These are phyloP conservation scores for Ceratocystis huliohia DNA, from an alignment of 2,329 filamentous ascomycete species.

Conservation along the genomic window DNA sequence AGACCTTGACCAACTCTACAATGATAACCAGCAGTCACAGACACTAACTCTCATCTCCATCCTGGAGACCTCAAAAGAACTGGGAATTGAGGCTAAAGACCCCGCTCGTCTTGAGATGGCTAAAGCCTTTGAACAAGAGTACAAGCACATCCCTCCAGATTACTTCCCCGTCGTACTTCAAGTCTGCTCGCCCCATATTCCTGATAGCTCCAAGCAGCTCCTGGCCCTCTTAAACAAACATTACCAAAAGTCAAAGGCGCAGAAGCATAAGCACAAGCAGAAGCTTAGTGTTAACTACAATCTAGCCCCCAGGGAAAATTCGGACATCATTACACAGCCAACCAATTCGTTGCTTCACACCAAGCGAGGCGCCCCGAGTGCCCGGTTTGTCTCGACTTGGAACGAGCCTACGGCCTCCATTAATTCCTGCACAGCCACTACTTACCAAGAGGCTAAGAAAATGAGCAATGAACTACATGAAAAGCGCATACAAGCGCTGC, in stretches of 20 bases:
- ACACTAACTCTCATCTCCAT: conserved; percentile 33
- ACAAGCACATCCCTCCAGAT: conserved; percentile 33
- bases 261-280: conserved; percentile 24
- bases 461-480: conserved; percentile 7
- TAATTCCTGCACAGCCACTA: not conserved
- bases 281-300: conserved; percentile 30
- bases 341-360: not conserved
- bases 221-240: conserved; percentile 33
- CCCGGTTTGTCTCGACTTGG: not conserved
- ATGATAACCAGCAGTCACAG: conserved; percentile 29
- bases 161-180: conserved; percentile 35
- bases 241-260: conserved; percentile 31
- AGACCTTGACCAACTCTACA: conserved; percentile 33
- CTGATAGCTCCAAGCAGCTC: conserved; percentile 31
- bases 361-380: not conserved
- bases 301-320: conserved; percentile 29
- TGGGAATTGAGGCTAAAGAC: conserved; percentile 29
- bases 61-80: conserved; percentile 33
- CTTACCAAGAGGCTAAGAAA: conserved; percentile 6
- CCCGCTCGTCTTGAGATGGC: conserved; percentile 26
- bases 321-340: not conserved
- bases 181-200: conserved; percentile 27
- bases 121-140: conserved; percentile 29
- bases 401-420: not conserved
- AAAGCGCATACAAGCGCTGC: conserved; percentile 21